Base-by-base conservation (phyloP, 1,284 basidiomycete genomes). In the Pyrrhoderma noxium region DNA sequence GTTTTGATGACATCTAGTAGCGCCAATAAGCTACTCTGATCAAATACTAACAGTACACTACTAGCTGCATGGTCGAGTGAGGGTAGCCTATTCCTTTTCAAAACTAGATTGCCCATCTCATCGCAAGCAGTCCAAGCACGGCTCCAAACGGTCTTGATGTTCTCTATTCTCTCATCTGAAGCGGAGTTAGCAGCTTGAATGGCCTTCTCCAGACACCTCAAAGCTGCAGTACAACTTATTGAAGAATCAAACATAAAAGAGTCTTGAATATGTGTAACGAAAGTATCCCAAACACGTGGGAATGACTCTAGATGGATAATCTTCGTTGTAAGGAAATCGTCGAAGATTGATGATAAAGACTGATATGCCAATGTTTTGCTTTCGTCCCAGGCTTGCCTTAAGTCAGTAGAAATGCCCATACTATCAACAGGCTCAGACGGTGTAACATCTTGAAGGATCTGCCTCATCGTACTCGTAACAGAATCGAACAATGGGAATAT, bases 401-500 rank as follows among this genome's bases (percentile, higher is more conserved):
- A 58, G 60, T 54, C 61, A 49, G 47, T 50, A 40, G 56, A 55
- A 19, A 47, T 36, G 13, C 56, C 61, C 4, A 31, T 59, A 3
- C 45, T 53, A 25, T 43, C 59, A 16, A 42, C 37, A 25, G 41
- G n/a, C 18, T 45, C 50, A 45, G 44, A 39, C 41, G 60, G 55
- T n/a, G 50, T 37, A 47, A 53, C 47, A 27, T 18, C 19, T 19
- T 38, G 13, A 7, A 3, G 8, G 5, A 66, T 59, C 36, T 70
- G 70, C 38, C 75, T 75, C 40, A 80, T 79, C 56, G 80, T 75
- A 14, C 66, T 59, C 0, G 80, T 82, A 43, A 93, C 73, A 3
- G 80, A 71, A 39, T 93, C 88, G 45, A 97, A 68, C 1, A 99
- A 72, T 1, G 94, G 93, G 65, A 96, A 93, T 8, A 91, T 80